Percentiles rank a stretch among this genome's conserved stretches.
phyloP scores from a whole-genome alignment of 2,329 filamentous ascomycete species.

The Bipolaris sorokiniana region DNA sequence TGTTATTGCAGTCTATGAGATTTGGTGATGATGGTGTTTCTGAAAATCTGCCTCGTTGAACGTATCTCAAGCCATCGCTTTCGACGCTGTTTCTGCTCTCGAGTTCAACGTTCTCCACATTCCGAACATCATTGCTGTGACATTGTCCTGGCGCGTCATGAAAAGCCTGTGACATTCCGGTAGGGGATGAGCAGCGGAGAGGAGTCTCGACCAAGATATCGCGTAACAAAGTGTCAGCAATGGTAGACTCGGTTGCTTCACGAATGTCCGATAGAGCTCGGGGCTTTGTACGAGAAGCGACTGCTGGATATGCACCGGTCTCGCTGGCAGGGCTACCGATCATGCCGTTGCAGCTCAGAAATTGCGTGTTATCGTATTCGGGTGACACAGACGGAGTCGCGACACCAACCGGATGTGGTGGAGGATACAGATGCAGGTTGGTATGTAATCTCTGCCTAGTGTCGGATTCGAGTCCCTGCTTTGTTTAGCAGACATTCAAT shows the following conservation, averaged over 20 bases:
- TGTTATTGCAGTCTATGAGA: slow-evolving; percentile 46
- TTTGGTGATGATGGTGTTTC: slow-evolving; percentile 44
- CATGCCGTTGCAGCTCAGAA: slow-evolving; percentile 32
- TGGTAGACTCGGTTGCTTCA: slow-evolving; percentile 57
- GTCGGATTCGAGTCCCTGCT: slow-evolving; percentile 40
- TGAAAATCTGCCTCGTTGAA: slow-evolving; percentile 32
- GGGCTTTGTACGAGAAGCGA: slow-evolving; percentile 43
- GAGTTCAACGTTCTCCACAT: slow-evolving; percentile 38
- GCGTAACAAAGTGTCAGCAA: slow-evolving; percentile 48
- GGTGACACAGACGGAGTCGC: slow-evolving; percentile 19
- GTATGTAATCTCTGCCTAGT: slow-evolving; percentile 27
- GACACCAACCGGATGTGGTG: slow-evolving; percentile 24
- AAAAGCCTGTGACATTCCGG: slow-evolving; percentile 39
- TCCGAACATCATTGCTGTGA: slow-evolving; percentile 39
- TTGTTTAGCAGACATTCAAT: slow-evolving; percentile 45
- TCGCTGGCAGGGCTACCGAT: slow-evolving; percentile 33
- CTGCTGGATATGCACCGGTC: slow-evolving; percentile 30
- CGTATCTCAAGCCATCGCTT: slow-evolving; percentile 37
- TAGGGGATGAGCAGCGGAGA: slow-evolving; percentile 34
- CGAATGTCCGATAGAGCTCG: slow-evolving; percentile 58
- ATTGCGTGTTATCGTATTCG: slow-evolving; percentile 18
- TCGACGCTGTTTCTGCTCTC: slow-evolving; percentile 38
- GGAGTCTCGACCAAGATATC: slow-evolving; percentile 33
- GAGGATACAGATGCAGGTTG: slow-evolving; percentile 17
- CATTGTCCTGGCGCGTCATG: slow-evolving; percentile 40